Conservation (phyloP, 495 filamentous ascomycete species). For the Neurospora sp. region DNA sequence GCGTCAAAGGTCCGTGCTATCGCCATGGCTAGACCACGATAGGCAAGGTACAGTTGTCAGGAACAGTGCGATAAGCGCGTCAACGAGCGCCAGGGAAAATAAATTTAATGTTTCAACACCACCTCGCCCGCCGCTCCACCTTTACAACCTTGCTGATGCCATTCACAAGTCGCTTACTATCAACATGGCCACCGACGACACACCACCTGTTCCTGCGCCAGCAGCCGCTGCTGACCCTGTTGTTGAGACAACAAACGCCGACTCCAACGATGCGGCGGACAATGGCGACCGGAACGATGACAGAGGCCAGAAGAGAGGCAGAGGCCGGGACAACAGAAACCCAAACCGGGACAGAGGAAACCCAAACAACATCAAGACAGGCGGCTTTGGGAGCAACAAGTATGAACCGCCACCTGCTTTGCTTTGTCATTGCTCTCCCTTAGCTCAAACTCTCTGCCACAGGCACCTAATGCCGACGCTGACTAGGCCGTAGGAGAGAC, state of each 20-base stretch:
- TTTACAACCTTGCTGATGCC: neutral
- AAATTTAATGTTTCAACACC: neutral
- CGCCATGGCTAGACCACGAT: neutral
- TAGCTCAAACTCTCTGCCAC: neutral
- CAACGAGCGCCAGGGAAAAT: neutral
- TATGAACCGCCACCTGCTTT: constrained; percentile 2
- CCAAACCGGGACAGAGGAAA: constrained; percentile 3
- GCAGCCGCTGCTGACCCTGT: neutral
- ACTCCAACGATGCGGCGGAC: constrained; percentile 1
- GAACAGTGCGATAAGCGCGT: neutral
- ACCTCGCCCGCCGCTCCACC: neutral
- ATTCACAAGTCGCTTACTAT: neutral
- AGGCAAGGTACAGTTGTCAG: neutral
- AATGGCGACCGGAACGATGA: constrained; percentile 5
- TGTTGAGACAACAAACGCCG: neutral
- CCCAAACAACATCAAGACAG: constrained; percentile 10
- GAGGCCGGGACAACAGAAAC: constrained; percentile 11
- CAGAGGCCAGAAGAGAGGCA: constrained; percentile 2
- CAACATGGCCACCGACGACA: constrained; percentile 16
- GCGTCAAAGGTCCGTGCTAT: neutral
- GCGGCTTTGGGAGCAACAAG: constrained; percentile 17
- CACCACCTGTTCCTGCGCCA: neutral
- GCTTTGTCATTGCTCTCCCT: neutral
- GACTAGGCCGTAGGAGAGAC: constrained; percentile 14
- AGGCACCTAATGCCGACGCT: constrained; percentile 19